phyloP scores from a whole-genome alignment of 129 eudicot genomes.

The Flaveria linearis region DNA sequence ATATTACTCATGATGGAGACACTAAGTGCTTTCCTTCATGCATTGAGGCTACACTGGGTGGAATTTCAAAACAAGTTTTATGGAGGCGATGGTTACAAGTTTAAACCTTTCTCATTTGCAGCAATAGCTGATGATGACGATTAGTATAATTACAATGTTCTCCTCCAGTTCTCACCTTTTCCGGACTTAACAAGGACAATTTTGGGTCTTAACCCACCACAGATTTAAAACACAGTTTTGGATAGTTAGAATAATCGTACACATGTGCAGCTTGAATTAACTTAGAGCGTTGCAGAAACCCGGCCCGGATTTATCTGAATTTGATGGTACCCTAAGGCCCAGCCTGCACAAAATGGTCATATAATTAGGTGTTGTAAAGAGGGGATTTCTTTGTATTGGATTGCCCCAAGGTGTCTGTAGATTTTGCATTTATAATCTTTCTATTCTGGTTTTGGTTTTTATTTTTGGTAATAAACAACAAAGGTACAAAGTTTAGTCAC shows the following conservation, averaged over 20 bases:
- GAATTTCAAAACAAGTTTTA: conserved; percentile 95
- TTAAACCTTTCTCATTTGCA: conserved; percentile 86
- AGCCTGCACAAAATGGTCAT: conserved; percentile 21
- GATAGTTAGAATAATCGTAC: conserved; percentile 39
- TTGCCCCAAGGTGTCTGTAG: conserved; percentile 33
- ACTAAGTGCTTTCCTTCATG: conserved; percentile 97
- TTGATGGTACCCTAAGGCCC: conserved; percentile 25
- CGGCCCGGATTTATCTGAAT: conserved; percentile 24
- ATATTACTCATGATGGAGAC: conserved; percentile 96
- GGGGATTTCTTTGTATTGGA: conserved; percentile 31
- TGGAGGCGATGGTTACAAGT: conserved; percentile 87
- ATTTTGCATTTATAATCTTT: conserved; percentile 36
- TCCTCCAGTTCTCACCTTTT: conserved; percentile 12
- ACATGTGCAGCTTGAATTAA: conserved; percentile 46
- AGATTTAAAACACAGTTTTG: conserved; percentile 37
- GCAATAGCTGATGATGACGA: conserved; percentile 80
- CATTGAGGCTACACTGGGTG: conserved; percentile 97
- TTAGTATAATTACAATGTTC: conserved; percentile 43
- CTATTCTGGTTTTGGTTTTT: conserved; percentile 15
- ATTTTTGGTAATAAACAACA: conserved; percentile 25
- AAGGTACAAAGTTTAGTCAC: conserved; percentile 9
- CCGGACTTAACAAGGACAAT: conserved; percentile 24
- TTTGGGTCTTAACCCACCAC: conserved; percentile 2
- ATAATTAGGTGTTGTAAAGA: conserved; percentile 51
- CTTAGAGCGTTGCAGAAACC: conserved; percentile 46